Evolutionary conservation across 805 yeast species (phyloP).

Genomic region (Saccharomycopsis sp.): DNA sequence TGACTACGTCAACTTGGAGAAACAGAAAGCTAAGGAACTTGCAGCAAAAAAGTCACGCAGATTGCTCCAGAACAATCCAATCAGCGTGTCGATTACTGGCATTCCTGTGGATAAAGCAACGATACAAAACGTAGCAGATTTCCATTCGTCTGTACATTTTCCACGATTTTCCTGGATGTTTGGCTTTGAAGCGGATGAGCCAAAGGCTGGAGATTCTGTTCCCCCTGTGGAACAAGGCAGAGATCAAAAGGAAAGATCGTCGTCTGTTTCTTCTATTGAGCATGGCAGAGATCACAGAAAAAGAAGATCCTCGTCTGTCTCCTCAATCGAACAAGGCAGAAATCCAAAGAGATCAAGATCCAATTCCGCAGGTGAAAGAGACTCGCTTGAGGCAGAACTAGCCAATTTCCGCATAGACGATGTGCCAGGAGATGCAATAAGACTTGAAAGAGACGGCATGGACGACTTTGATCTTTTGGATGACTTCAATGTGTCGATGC

Average conservation of each 20-base stretch:
- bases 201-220: too few species aligned
- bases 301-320: not conserved
- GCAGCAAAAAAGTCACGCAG: not conserved
- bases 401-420: not conserved
- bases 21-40: not conserved
- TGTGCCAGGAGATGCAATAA: not conserved
- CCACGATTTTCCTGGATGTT: too few species aligned
- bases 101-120: too few species aligned
- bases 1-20: not conserved
- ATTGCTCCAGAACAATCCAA: too few species aligned
- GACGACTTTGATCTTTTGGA: not conserved
- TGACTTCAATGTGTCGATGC: not conserved
- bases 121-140: too few species aligned
- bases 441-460: not conserved
- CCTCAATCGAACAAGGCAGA: not conserved
- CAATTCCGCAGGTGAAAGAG: not conserved
- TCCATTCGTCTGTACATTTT: too few species aligned
- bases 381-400: not conserved
- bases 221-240: too few species aligned
- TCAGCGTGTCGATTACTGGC: too few species aligned
- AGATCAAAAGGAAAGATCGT: not conserved
- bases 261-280: not conserved
- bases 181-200: too few species aligned
- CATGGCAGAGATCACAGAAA: not conserved
- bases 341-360: slow-evolving; percentile 1